Evolutionary conservation across 2,329 filamentous ascomycete species (phyloP).

Genomic region (Thielaviopsis populi): DNA sequence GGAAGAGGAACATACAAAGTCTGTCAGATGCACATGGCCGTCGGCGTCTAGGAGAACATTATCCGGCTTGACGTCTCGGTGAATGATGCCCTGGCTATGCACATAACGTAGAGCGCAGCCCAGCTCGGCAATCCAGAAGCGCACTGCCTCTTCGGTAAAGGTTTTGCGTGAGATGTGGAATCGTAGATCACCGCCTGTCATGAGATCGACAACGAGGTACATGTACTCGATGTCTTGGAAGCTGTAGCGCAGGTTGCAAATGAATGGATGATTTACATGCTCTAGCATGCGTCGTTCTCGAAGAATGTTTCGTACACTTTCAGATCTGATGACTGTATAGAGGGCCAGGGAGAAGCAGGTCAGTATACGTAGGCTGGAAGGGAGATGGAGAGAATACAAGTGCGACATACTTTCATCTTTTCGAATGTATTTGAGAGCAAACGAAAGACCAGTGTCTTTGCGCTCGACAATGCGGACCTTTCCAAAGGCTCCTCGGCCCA

Average conservation of each 20-base stretch:
- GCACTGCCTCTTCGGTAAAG: conserved; percentile 91
- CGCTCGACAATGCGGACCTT: conserved; percentile 98
- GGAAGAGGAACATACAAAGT: conserved; percentile 55
- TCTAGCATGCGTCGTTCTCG: conserved; percentile 95
- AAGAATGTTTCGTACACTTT: conserved; percentile 96
- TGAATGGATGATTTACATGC: conserved; percentile 92
- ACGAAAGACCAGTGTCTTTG: conserved; percentile 85
- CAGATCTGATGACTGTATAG: conserved; percentile 72
- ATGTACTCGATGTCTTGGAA: conserved; percentile 99
- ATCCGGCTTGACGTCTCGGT: conserved; percentile 83
- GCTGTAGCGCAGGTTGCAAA: conserved; percentile 96
- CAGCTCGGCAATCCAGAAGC: conserved; percentile 92
- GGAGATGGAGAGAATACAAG: neutral
- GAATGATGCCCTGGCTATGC: conserved; percentile 73
- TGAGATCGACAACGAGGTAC: conserved; percentile 95
- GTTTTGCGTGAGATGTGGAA: conserved; percentile 98
- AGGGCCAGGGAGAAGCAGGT: neutral
- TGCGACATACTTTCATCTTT: conserved; percentile 73
- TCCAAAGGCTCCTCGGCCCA: conserved; percentile 94
- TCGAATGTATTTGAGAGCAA: conserved; percentile 93
- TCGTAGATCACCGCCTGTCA: conserved; percentile 91
- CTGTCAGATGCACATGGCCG: conserved; percentile 90
- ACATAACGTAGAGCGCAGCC: conserved; percentile 83
- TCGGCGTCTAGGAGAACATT: conserved; percentile 79
- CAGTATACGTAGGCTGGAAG: neutral